Evolutionary conservation across 106 monocot species (phyloP).

Genomic region (Phalaenopsis equestris): DNA sequence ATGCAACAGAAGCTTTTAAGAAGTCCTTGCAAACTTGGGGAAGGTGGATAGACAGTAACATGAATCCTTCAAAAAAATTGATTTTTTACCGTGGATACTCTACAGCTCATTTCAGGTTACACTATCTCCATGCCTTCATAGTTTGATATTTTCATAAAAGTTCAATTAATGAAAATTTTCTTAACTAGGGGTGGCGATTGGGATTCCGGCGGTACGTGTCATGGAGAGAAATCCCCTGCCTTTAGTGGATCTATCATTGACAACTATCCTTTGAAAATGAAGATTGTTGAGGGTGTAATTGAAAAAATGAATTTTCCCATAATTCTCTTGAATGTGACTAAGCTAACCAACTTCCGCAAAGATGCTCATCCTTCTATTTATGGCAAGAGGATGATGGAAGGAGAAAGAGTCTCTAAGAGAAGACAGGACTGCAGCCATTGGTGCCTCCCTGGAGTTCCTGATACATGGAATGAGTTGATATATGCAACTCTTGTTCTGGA

Average conservation of each 20-base stretch:
- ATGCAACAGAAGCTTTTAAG: constrained; percentile 72
- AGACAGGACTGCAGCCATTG: constrained; percentile 96
- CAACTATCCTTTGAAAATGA: constrained; percentile 74
- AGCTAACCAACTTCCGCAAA: constrained; percentile 72
- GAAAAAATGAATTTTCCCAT: constrained; percentile 51
- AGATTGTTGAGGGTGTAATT: constrained; percentile 55
- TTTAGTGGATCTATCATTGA: constrained; percentile 38
- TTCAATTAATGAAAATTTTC: not conserved
- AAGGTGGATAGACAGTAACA: constrained; percentile 73
- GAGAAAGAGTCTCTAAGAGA: constrained; percentile 35
- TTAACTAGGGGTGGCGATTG: constrained; percentile 80
- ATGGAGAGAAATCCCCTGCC: constrained; percentile 53
- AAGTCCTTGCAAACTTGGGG: constrained; percentile 87
- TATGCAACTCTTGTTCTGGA: constrained; percentile 58
- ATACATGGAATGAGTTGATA: constrained; percentile 94
- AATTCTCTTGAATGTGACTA: constrained; percentile 69
- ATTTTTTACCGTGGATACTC: constrained; percentile 93
- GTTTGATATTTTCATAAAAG: not conserved
- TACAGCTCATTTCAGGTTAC: constrained; percentile 85
- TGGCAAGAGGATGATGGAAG: constrained; percentile 20
- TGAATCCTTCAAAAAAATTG: constrained; percentile 41
- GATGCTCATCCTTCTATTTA: constrained; percentile 78
- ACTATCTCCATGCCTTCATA: not conserved
- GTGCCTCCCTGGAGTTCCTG: constrained; percentile 94
- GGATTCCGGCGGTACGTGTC: constrained; percentile 90